These are phyloP conservation scores for Dactylellina drechsleri DNA, from an alignment of 2,329 filamentous ascomycete genomes.

Conservation along the genomic window DNA sequence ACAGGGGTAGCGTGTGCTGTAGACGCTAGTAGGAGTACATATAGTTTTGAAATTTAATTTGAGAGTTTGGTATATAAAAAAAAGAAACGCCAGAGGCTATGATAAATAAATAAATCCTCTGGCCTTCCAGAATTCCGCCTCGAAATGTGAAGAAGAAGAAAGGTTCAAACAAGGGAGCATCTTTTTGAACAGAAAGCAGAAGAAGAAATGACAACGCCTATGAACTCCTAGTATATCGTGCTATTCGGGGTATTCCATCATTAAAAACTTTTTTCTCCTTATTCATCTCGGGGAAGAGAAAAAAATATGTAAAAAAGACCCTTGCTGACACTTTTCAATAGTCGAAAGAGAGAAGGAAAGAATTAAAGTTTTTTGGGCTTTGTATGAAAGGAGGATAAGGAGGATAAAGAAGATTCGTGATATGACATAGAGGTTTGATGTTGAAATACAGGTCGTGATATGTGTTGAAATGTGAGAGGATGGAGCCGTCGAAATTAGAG, in stretches of 20 bases:
- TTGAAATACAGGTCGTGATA: constrained; percentile 48
- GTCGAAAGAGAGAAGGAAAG: neutral
- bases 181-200: too few relatives aligned
- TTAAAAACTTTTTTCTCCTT: constrained; percentile 49
- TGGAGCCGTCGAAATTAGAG: neutral
- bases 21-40: too few relatives aligned
- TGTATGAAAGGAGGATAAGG: neutral
- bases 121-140: neutral
- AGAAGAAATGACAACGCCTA: constrained; percentile 54
- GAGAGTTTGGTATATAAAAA: too few relatives aligned
- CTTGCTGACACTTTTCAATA: constrained; percentile 40
- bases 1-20: too few relatives aligned
- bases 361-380: constrained; percentile 11
- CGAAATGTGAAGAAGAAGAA: neutral
- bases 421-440: constrained; percentile 15
- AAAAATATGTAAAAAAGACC: constrained; percentile 12
- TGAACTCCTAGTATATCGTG: constrained; percentile 54
- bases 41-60: too few relatives aligned
- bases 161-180: constrained; percentile 15
- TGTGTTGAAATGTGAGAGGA: constrained; percentile 37
- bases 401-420: constrained; percentile 19
- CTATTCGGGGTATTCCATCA: constrained; percentile 53
- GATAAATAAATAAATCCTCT: constrained; percentile 10
- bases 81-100: constrained; percentile 22
- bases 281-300: constrained; percentile 22